These are phyloP conservation scores for Fusarium nanum DNA, from an alignment of 2,329 filamentous ascomycete species.

Conservation along the genomic window DNA sequence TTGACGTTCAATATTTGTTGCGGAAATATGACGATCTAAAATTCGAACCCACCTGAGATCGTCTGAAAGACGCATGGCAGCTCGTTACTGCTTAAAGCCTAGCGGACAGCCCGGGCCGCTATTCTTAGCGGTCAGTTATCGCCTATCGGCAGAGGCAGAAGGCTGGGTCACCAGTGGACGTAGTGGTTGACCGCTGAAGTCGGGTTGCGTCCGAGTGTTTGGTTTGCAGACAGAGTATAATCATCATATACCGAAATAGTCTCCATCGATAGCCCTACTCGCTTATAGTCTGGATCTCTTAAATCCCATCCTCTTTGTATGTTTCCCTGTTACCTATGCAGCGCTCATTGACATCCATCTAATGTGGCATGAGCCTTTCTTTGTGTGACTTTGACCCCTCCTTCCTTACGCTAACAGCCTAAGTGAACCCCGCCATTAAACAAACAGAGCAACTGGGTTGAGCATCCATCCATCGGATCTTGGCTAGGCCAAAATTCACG, in stretches of 20 bases:
- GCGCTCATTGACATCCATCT: conserved; percentile 4
- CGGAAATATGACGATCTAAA: conserved; percentile 26
- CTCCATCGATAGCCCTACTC: neutral
- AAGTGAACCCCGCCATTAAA: conserved; percentile 39
- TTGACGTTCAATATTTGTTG: conserved; percentile 1
- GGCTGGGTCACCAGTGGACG: conserved; percentile 7
- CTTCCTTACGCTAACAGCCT: conserved; percentile 23
- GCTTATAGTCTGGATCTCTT: neutral
- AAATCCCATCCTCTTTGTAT: neutral
- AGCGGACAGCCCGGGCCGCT: conserved; percentile 40
- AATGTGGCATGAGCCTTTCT: conserved; percentile 31
- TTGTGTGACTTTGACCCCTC: conserved; percentile 36
- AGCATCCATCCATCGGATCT: conserved; percentile 12
- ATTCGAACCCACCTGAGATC: conserved; percentile 13
- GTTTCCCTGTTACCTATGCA: neutral
- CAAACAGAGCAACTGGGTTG: conserved; percentile 33
- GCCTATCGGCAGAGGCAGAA: conserved; percentile 9
- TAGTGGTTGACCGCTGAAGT: conserved; percentile 26
- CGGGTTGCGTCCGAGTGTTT: neutral
- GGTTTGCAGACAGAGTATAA: neutral
- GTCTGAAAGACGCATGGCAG: conserved; percentile 20
- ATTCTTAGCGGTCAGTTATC: conserved; percentile 32
- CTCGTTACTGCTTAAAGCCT: conserved; percentile 44
- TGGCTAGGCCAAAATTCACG: conserved; percentile 34
- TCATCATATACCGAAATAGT: neutral